Evolutionary conservation across 805 yeast species (phyloP), one percentile per base, ranked within the genome.

Genomic region (Cephaloascus fragrans): DNA sequence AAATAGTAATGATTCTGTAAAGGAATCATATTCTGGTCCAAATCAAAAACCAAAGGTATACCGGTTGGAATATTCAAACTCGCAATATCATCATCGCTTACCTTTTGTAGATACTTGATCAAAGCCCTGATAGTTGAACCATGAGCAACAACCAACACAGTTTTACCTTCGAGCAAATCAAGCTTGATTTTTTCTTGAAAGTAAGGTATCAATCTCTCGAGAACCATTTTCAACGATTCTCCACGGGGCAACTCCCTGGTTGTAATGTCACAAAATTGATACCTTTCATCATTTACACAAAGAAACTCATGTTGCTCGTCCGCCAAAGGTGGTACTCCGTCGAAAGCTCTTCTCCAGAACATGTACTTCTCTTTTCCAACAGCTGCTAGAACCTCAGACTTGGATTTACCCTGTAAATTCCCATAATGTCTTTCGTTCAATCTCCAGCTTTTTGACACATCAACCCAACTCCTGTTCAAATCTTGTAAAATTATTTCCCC

Each of bases 351-450:
- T 83, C 97, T 86, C 89, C 93, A 89, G 57, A 82, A 83, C 75
- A 78, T 87, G 87, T 90, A 90, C 71, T 87, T 78, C 65, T 87
- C 96, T 56, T 77, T 69, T 61, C 97, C 97, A 71, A 77, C 89
- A 56, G 77, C 66, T 57, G 78, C 89, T 60, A 88, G 76, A 51
- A 96, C 83, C 56, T 75, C 89, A 53, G 96, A 96, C 75, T 89
- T 89, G 76, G 90, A 94, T 75, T 90, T 88, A 67, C 97, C 97
- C 73, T 90, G 97, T 59, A 89, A 78, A 53, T 87, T 97, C 77
- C 97, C 97, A 74, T 89, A 89, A 71, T 89, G 97, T 77, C 97
- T 93, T 75, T 89, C 97, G 74, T 89, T 89, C 64, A 89, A 78
- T 77, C 97, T 84, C 97, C 97, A 90, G 41, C 90, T 77, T 76